Percentiles rank a stretch among this genome's conserved stretches.
Conservation (phyloP, 2,329 filamentous ascomycete genomes). For the Sporothrix euskadiensis region DNA sequence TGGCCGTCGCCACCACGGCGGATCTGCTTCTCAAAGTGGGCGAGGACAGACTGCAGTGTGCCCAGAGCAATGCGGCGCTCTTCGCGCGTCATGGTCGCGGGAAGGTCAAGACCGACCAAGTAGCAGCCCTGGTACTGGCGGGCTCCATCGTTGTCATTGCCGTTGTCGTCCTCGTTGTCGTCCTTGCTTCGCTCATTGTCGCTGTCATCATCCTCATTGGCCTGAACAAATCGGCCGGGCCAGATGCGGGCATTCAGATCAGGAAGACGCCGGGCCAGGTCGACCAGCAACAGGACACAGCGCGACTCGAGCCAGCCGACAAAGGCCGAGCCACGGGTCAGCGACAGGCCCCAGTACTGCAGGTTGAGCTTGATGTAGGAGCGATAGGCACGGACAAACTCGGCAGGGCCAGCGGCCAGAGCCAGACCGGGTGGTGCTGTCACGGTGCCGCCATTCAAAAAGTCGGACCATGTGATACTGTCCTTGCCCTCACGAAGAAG, state of each 20-base stretch:
- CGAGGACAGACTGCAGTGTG: slow-evolving; percentile 47
- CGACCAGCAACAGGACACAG: slow-evolving; percentile 58
- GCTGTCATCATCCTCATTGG: slow-evolving; percentile 21
- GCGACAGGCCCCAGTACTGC: slow-evolving; percentile 65
- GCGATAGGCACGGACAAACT: slow-evolving; percentile 55
- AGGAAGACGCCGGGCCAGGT: slow-evolving; percentile 56
- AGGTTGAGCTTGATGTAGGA: slow-evolving; percentile 62
- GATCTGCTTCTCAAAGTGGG: slow-evolving; percentile 53
- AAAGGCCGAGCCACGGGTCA: slow-evolving; percentile 55
- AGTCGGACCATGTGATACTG: slow-evolving; percentile 45
- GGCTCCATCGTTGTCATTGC: slow-evolving; percentile 31
- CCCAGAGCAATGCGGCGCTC: slow-evolving; percentile 47
- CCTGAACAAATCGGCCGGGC: slow-evolving; percentile 59
- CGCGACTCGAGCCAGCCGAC: slow-evolving; percentile 66
- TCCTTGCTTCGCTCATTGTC: slow-evolving; percentile 26
- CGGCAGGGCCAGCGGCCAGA: slow-evolving; percentile 38
- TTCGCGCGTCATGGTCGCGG: slow-evolving; percentile 40
- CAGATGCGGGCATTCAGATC: slow-evolving; percentile 59
- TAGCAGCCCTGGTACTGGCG: slow-evolving; percentile 62
- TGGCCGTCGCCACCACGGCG: slow-evolving; percentile 31
- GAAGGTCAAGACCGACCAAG: slow-evolving; percentile 56
- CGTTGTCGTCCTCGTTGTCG: slow-evolving; percentile 45
- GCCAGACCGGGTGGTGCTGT: background rate
- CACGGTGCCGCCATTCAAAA: slow-evolving; percentile 40
- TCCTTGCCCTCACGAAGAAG: slow-evolving; percentile 42